phyloP scores from a whole-genome alignment of 2,329 filamentous ascomycete genomes.

The Cladorrhinum sp. region DNA sequence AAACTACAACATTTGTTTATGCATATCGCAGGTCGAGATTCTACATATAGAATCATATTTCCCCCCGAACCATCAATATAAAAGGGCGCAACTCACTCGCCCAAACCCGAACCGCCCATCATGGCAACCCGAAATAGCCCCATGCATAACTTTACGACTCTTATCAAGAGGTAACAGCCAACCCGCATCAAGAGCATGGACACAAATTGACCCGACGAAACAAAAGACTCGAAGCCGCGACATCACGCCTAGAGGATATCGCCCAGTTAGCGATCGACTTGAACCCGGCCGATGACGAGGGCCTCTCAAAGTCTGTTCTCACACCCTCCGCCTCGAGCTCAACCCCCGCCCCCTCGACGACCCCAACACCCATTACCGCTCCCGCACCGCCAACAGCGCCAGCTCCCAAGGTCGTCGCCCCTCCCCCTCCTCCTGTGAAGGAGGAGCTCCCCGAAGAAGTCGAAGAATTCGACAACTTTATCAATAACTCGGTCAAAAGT shows the following conservation, averaged over 20 bases:
- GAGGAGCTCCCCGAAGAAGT: constrained; percentile 65
- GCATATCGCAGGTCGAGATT: not conserved
- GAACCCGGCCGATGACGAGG: constrained; percentile 33
- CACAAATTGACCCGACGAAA: constrained; percentile 30
- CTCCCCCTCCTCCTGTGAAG: constrained; percentile 17
- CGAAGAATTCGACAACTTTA: constrained; percentile 80
- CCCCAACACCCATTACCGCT: constrained; percentile 35
- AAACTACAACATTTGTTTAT: not conserved
- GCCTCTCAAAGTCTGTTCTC: constrained; percentile 40
- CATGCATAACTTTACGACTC: constrained; percentile 94
- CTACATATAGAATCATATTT: not conserved
- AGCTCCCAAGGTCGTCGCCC: constrained; percentile 39
- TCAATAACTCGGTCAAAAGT: constrained; percentile 68
- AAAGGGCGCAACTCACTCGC: not conserved
- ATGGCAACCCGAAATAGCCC: constrained; percentile 68
- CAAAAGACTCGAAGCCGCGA: constrained; percentile 91
- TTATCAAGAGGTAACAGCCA: constrained; percentile 81
- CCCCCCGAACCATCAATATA: not conserved
- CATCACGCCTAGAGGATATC: constrained; percentile 93
- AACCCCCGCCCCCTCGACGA: constrained; percentile 30
- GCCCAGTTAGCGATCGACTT: constrained; percentile 69
- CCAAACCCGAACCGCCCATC: constrained; percentile 23
- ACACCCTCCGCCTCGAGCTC: constrained; percentile 37
- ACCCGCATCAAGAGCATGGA: not conserved
- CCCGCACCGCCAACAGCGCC: constrained; percentile 30